Evolutionary conservation across 1,284 basidiomycete species (phyloP).

Genomic region (Ceratobasidium sp.): DNA sequence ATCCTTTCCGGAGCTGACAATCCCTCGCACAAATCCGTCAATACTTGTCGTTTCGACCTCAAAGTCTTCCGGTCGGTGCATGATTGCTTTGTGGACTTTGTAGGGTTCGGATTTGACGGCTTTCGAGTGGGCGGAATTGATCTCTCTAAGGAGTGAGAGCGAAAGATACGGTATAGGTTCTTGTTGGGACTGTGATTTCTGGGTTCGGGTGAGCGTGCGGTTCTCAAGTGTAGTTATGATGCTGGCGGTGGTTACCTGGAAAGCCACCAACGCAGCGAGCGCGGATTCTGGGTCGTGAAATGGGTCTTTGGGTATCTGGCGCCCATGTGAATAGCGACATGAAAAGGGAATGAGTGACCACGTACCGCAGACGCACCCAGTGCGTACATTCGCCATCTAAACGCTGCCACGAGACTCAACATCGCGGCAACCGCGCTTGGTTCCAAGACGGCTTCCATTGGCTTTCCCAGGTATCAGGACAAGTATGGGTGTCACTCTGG

Average conservation of each 20-base stretch:
- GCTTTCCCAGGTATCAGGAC: conserved; percentile 53
- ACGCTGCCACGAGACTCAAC: conserved; percentile 67
- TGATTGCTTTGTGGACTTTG: conserved; percentile 66
- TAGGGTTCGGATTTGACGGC: conserved; percentile 62
- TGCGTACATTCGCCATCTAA: conserved; percentile 69
- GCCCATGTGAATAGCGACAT: not conserved
- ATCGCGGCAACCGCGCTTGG: conserved; percentile 71
- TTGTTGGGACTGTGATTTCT: conserved; percentile 31
- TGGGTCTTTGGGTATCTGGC: conserved; percentile 72
- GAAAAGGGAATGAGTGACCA: not conserved
- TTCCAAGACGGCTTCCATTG: conserved; percentile 72
- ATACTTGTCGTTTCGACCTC: conserved; percentile 41
- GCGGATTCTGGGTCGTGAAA: conserved; percentile 71
- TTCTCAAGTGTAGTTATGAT: not conserved
- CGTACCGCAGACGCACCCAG: conserved; percentile 52
- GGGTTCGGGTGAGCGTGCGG: conserved; percentile 6
- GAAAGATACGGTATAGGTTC: conserved; percentile 24
- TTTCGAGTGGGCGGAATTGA: conserved; percentile 61
- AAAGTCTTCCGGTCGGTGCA: conserved; percentile 59
- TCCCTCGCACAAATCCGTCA: conserved; percentile 35
- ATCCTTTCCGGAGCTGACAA: conserved; percentile 39
- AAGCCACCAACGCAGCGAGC: conserved; percentile 54
- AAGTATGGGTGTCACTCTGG: not conserved
- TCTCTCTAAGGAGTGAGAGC: conserved; percentile 56
- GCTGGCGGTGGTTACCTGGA: conserved; percentile 35